Evolutionary conservation across 1,284 basidiomycete genomes (phyloP).

Genomic region (Marasmius fiardii): DNA sequence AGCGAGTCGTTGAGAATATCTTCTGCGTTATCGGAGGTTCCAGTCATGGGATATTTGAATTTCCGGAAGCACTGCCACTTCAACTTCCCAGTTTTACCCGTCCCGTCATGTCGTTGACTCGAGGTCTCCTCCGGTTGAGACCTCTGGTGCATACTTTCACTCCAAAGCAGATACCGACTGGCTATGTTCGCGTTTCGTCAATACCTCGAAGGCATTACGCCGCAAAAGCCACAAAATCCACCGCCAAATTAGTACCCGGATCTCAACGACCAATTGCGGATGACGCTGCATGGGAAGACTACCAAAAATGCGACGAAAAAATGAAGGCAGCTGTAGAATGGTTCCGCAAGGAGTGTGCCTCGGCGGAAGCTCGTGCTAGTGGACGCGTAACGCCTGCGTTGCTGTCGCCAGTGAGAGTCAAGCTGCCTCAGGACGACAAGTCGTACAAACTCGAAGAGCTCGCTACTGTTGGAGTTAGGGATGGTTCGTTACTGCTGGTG

Average conservation of each 20-base stretch:
- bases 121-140: background rate
- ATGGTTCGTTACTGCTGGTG: constrained; percentile 66
- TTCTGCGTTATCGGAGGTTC: constrained; percentile 20
- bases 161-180: background rate
- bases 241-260: constrained; percentile 50
- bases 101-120: too few relatives aligned
- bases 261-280: constrained; percentile 54
- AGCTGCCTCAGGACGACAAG: constrained; percentile 36
- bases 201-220: constrained; percentile 22
- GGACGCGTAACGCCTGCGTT: constrained; percentile 72
- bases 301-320: constrained; percentile 53
- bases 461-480: constrained; percentile 74
- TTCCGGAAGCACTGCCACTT: background rate
- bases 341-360: constrained; percentile 68
- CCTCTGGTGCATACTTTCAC: background rate
- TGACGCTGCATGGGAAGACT: constrained; percentile 49
- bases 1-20: constrained; percentile 49
- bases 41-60: background rate
- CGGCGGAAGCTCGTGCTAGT: constrained; percentile 63
- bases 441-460: constrained; percentile 58
- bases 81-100: too few relatives aligned
- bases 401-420: constrained; percentile 65
- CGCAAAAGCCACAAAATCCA: constrained; percentile 39
- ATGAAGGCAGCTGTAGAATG: constrained; percentile 64
- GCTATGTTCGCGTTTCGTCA: background rate